Conservation (phyloP, 306 rosid genomes). For the Vicia sativa region DNA sequence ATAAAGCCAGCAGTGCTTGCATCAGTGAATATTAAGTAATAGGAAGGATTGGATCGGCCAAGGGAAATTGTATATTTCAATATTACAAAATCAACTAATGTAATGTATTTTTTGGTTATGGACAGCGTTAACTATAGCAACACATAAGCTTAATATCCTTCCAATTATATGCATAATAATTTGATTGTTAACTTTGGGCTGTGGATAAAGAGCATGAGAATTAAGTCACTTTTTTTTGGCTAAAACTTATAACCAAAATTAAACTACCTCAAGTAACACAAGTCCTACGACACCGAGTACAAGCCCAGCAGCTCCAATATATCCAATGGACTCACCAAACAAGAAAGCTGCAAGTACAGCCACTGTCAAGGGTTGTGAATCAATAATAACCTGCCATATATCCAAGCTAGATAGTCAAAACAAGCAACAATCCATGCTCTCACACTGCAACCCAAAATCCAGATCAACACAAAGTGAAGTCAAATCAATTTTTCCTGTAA, state of each 20-base stretch:
- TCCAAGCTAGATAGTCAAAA: constrained; percentile 14
- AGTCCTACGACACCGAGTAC: constrained; percentile 89
- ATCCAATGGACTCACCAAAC: constrained; percentile 86
- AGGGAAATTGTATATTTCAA: neutral
- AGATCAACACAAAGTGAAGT: constrained; percentile 6
- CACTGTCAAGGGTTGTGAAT: constrained; percentile 95
- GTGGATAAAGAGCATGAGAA: neutral
- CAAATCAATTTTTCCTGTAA: neutral
- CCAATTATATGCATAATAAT: constrained; percentile 3
- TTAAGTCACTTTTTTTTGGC: constrained; percentile 1
- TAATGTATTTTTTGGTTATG: neutral
- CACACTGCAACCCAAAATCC: constrained; percentile 3
- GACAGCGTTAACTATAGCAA: constrained; percentile 19
- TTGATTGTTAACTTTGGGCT: constrained; percentile 2
- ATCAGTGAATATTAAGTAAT: constrained; percentile 1
- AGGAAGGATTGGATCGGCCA: constrained; percentile 11
- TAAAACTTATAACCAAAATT: neutral
- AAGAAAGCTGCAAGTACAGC: constrained; percentile 86
- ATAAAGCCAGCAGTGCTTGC: constrained; percentile 1
- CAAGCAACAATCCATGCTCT: constrained; percentile 15
- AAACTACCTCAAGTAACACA: constrained; percentile 74
- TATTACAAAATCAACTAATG: no score
- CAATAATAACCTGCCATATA: constrained; percentile 82
- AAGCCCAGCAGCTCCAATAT: constrained; percentile 89
- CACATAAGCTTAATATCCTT: constrained; percentile 7